Evolutionary conservation across 2,329 filamentous ascomycete species (phyloP), one percentile per base, ranked within the genome.

Genomic region (Exophiala calicioides): DNA sequence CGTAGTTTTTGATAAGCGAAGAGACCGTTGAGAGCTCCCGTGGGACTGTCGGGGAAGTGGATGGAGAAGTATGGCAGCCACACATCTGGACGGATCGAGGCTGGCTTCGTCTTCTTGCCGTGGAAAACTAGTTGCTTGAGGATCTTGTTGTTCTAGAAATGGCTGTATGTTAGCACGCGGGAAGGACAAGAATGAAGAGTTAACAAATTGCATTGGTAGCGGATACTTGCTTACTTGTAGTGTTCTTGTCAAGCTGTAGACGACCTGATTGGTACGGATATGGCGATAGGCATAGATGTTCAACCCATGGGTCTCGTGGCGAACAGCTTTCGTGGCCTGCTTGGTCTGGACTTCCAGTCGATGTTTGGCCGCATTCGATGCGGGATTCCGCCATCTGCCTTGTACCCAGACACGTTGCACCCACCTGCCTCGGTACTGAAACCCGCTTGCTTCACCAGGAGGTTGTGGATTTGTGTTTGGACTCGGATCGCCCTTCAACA

Each of bases 261-360:
- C 68, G 55, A 84, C 76, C 65, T 84, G 81, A 49, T 82, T 81
- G 26, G 81, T 83, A 52, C 74, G 73, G 57, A 80, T 68, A 62
- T 84, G 75, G 59, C 74, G 73, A 66, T 82, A 85, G 60, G 77
- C 74, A 64, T 80, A 84, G 60, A 85, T 81, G 64, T 81, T 74
- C 58, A 76, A 71, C 49, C 80, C 80, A 56, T 79, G 75, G 4
- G 64, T 65, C 44, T 75, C 57, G 44, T 71, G 68, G 43, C 70
- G 68, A 50, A 76, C 62, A 21, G 74, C 72, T 62, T 71, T 73
- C 50, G 64, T 63, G 58, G 71, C 60, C 58, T 69, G 65, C 30
- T 59, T 60, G 16, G 62, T 62, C 49, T 73, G 69, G 35, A 64
- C 64, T 13, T 50, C 53, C 51, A 62, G 60, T 40, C 65, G 63